Evolutionary conservation across 306 rosid species (phyloP), one percentile per base, ranked within the genome.

Genomic region (Macrotyloma uniflorum): DNA sequence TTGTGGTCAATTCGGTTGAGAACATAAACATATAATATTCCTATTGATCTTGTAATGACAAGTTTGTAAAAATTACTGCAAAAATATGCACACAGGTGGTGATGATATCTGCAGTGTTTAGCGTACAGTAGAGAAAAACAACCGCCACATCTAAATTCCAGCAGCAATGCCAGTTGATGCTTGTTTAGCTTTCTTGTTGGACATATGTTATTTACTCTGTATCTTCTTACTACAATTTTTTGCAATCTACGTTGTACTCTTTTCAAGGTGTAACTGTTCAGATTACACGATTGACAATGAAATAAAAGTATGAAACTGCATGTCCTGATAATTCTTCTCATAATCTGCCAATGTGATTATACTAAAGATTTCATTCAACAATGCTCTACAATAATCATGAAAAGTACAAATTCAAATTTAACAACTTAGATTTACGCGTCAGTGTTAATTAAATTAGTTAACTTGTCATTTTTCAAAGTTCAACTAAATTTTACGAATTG

Each of bases 21-120:
- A 49, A n/a, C 61, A 57, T 47, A 54, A 67, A 74, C 58, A 30
- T 6, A 49, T 6, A 30, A 61, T 50, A 64, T 64, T 64, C 22
- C 24, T 66, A 20, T 30, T 72, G 20, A 47, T 64, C 75, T 46
- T 46, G 59, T 58, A 18, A 23, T 30, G 19, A 24, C 30, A 58
- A 19, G 35, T 71, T 62, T 50, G 73, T 53, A 32, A 19, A 20
- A 42, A 47, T 9, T 64, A 10, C 30, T 13, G 51, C 33, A 51
- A 38, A 22, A 40, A 72, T 51, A 28, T 62, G 58, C 57, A 35
- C 30, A 4, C 24, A 14, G 42, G 33, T 73, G 43, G 43, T 38
- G 4, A 38, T 35, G 32, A 22, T 72, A 54, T 55, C 38, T 38
- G n/a, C n/a, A 15, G 15, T 53, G 35, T 72, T 50, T 12, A 4